phyloP scores from a whole-genome alignment of 129 eudicot genomes.

The Pseudognaphalium luteoalbum region DNA sequence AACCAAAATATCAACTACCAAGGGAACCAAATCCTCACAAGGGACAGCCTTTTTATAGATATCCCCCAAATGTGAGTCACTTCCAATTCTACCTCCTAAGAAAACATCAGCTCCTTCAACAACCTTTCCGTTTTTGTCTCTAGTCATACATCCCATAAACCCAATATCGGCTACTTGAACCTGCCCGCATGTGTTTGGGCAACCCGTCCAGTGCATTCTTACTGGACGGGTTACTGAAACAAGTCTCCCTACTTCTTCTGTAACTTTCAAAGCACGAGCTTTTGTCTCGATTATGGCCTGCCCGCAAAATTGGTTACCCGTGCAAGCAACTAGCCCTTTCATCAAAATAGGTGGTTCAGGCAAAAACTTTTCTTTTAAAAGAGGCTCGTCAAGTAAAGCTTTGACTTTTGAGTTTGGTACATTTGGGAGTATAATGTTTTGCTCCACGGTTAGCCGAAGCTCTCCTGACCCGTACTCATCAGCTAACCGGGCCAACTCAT shows the following conservation, averaged over 20 bases:
- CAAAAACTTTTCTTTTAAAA: slow-evolving; percentile 58
- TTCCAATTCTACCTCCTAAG: slow-evolving; percentile 90
- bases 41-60: slow-evolving; percentile 85
- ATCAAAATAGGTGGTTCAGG: slow-evolving; percentile 80
- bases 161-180: slow-evolving; percentile 99
- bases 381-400: slow-evolving; percentile 74
- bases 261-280: slow-evolving; percentile 77
- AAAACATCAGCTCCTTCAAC: slow-evolving; percentile 89
- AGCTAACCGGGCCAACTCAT: slow-evolving; percentile 83
- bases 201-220: slow-evolving; percentile 99
- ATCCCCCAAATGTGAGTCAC: slow-evolving; percentile 89
- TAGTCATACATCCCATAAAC: slow-evolving; percentile 96
- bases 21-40: slow-evolving; percentile 76
- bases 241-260: slow-evolving; percentile 70
- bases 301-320: slow-evolving; percentile 96
- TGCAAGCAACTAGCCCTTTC: slow-evolving; percentile 94
- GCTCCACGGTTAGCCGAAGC: slow-evolving; percentile 92
- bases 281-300: slow-evolving; percentile 95
- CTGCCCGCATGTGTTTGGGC: slow-evolving; percentile 94
- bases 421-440: slow-evolving; percentile 87
- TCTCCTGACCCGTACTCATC: slow-evolving; percentile 91
- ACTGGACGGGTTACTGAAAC: slow-evolving; percentile 69
- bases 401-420: slow-evolving; percentile 63
- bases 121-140: slow-evolving; percentile 68
- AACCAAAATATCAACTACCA: slow-evolving; percentile 83